Evolutionary conservation across 345 rosid species (phyloP).

Genomic region (Viola odorata): DNA sequence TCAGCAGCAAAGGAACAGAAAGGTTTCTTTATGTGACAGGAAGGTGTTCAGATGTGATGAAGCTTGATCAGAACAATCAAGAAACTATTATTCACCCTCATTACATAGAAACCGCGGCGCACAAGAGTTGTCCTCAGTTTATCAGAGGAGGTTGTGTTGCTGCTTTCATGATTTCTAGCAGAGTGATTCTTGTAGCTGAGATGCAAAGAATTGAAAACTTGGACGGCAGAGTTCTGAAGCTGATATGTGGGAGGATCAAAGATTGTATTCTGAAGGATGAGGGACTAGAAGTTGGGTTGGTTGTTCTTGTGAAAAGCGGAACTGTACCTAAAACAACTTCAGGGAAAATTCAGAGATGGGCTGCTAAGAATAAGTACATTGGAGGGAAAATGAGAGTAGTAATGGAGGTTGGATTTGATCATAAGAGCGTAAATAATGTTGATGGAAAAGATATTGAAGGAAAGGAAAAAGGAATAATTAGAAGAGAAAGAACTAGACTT

Average conservation of each 20-base stretch:
- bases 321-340: slow-evolving; percentile 54
- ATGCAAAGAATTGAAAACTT: slow-evolving; percentile 27
- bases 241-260: slow-evolving; percentile 34
- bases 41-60: slow-evolving; percentile 40
- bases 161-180: slow-evolving; percentile 32
- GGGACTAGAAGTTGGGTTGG: slow-evolving; percentile 32
- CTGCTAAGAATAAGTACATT: slow-evolving; percentile 32
- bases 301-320: slow-evolving; percentile 41
- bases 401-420: slow-evolving; percentile 24
- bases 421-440: slow-evolving; percentile 1
- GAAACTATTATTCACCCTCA: slow-evolving; percentile 44
- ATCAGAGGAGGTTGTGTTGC: slow-evolving; percentile 53
- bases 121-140: slow-evolving; percentile 26
- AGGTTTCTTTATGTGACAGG: slow-evolving; percentile 52
- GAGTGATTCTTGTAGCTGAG: slow-evolving; percentile 41
- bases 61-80: slow-evolving; percentile 16
- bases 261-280: slow-evolving; percentile 28
- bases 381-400: slow-evolving; percentile 30
- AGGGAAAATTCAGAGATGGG: slow-evolving; percentile 58
- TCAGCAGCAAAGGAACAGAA: slow-evolving; percentile 27
- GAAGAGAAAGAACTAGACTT: slow-evolving; percentile 1
- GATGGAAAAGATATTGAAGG: not conserved
- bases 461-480: not conserved
- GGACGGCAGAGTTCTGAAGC: slow-evolving; percentile 16
- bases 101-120: slow-evolving; percentile 45